phyloP scores from a whole-genome alignment of 805 yeast genomes.

The Peterozyma toletana region DNA sequence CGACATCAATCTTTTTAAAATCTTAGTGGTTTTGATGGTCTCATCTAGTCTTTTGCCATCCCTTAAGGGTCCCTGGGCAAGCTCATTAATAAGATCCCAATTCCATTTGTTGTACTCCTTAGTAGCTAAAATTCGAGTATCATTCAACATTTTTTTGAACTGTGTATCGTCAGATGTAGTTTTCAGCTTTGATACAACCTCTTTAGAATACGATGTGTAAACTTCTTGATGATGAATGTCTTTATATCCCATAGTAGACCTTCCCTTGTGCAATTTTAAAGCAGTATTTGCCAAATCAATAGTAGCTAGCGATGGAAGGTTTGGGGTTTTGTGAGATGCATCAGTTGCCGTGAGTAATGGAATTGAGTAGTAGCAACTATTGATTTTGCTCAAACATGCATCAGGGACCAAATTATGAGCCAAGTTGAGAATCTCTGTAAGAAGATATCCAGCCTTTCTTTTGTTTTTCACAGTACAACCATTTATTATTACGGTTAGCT shows the following conservation, averaged over 20 bases:
- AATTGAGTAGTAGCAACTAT: constrained; percentile 2
- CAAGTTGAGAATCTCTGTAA: constrained; percentile 54
- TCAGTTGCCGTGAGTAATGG: neutral
- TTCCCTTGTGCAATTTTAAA: constrained; percentile 28
- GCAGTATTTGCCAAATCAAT: constrained; percentile 42
- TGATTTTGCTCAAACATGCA: constrained; percentile 2
- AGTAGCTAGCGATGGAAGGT: constrained; percentile 26
- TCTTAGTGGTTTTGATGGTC: constrained; percentile 68
- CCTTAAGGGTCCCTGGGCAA: constrained; percentile 80
- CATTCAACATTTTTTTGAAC: constrained; percentile 56
- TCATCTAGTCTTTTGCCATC: constrained; percentile 74
- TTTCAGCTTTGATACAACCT: constrained; percentile 7
- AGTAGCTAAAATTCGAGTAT: constrained; percentile 67
- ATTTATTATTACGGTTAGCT: constrained; percentile 34
- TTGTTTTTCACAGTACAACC: constrained; percentile 35
- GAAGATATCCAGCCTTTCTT: constrained; percentile 54
- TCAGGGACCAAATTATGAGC: constrained; percentile 48
- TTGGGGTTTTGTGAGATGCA: neutral
- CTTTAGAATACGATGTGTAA: constrained; percentile 13
- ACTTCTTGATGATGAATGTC: constrained; percentile 10
- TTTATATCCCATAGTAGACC: constrained; percentile 24
- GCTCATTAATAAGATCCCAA: constrained; percentile 65
- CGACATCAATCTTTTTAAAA: constrained; percentile 75
- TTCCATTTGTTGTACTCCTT: constrained; percentile 84
- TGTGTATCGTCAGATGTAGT: constrained; percentile 46